Percentiles rank a stretch among this genome's conserved stretches.
phyloP scores from a whole-genome alignment of 176 grass and related monocot genomes.

The Pontederia paniculata region DNA sequence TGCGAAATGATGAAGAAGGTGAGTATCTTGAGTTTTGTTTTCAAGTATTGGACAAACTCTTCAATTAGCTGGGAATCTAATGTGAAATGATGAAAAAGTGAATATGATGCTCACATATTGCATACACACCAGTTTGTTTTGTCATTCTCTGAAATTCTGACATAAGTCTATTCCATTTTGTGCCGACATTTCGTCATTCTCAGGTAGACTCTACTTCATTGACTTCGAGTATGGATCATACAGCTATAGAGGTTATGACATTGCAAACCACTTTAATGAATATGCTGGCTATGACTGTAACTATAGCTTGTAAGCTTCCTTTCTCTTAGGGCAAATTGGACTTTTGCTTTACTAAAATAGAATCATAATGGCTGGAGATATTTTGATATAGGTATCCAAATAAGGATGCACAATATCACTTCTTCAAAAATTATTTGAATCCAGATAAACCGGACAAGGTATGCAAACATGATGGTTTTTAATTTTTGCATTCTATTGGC shows the following conservation, averaged over 20 bases:
- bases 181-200: constrained; percentile 18
- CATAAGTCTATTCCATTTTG: constrained; percentile 13
- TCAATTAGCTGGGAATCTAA: too few species aligned
- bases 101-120: too few species aligned
- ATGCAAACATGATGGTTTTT: constrained; percentile 20
- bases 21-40: constrained; percentile 1
- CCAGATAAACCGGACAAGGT: constrained; percentile 59
- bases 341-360: constrained; percentile 1
- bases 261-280: constrained; percentile 98
- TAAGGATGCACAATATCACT: constrained; percentile 80
- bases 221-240: constrained; percentile 99
- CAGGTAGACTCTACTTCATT: constrained; percentile 91
- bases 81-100: too few species aligned
- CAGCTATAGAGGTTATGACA: constrained; percentile 85
- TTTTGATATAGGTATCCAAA: constrained; percentile 72
- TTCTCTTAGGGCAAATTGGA: neutral
- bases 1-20: constrained; percentile 91
- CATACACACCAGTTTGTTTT: neutral
- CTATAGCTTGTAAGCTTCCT: constrained; percentile 61
- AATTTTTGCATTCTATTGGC: constrained; percentile 5
- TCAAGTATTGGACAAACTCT: too few species aligned
- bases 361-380: constrained; percentile 1
- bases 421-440: constrained; percentile 83
- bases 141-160: neutral
- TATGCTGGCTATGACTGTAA: constrained; percentile 91